Base-by-base conservation (phyloP, 2,329 filamentous ascomycete species). In the Pseudocercospora ulei region DNA sequence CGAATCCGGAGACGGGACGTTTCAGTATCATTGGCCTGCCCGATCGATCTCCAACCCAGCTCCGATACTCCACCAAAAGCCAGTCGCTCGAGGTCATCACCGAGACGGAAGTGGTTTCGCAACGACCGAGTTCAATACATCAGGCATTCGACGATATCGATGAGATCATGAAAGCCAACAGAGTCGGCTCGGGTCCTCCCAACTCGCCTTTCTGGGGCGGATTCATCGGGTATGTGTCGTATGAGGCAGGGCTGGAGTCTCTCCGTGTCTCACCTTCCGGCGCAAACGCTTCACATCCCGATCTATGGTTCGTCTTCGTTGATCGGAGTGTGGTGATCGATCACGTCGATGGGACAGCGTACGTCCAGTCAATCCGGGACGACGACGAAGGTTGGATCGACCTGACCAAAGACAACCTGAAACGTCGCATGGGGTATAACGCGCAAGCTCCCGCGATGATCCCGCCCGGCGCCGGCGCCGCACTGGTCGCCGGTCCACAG, bases 201-300 rank as follows among this genome's bases (percentile, higher is more conserved):
- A 52, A 57, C 22, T 62, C 63, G 0, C 73, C 82, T 0, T 94
- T 93, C 56, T 76, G 82, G 61, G 86, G 84, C 35, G 86, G 86
- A 0, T 78, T 93, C 43, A 75, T 93, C 63, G 86, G 86, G 0
- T 92, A 80, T 53, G 72, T 85, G 35, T 85, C 82, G 0, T 93
- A 94, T 44, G 86, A 94, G 59, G 75, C 86, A 56, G 83, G 84
- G 0, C 65, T 92, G 1, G 66, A 70, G 48, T 75, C 70, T 11
- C 76, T 77, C 38, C 61, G 65, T 34, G 65, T 80, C 13, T 48
- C 61, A 1, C 51, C 62, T 19, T 46, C 52, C 17, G 47, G 58
- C 7, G 55, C 55, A 2, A 46, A 48, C 12, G 62, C 70, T 39
- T 52, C 60, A 23, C 65, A 73, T 7, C 78, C 83, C 0, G 85